Percentiles rank a stretch among this genome's conserved stretches.
Evolutionary conservation across 2,329 filamentous ascomycete species (phyloP).

Genomic region (Colletotrichum falcatum): DNA sequence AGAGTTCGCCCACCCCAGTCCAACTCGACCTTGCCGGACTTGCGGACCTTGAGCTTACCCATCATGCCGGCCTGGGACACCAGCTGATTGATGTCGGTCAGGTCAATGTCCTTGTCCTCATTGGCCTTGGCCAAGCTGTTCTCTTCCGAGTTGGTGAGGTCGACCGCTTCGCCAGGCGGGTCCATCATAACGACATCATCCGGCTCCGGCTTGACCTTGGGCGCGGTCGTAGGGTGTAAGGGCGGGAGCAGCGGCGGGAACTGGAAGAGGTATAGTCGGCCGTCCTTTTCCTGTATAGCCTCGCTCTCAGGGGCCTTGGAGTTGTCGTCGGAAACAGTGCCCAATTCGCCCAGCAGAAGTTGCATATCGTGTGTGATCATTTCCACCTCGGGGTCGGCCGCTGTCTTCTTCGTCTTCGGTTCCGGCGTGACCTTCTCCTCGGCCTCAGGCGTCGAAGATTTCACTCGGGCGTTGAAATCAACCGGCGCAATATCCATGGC

Average conservation of each 20-base stretch:
- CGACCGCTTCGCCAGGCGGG: conserved; percentile 51
- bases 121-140: conserved; percentile 44
- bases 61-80: conserved; percentile 67
- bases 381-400: conserved; percentile 53
- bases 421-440: conserved; percentile 44
- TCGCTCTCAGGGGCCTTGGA: conserved; percentile 43
- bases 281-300: conserved; percentile 50
- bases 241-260: conserved; percentile 72
- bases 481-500: conserved; percentile 54
- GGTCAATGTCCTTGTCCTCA: conserved; percentile 45
- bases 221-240: conserved; percentile 52
- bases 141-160: conserved; percentile 53
- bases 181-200: conserved; percentile 54
- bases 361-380: conserved; percentile 55
- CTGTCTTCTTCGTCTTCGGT: conserved; percentile 47
- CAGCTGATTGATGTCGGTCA: conserved; percentile 52
- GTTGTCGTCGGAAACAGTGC: conserved; percentile 47
- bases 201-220: conserved; percentile 58
- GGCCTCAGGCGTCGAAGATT: conserved; percentile 44
- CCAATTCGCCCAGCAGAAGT: conserved; percentile 58
- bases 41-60: conserved; percentile 70
- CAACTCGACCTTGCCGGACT: conserved; percentile 71
- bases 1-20: conserved; percentile 71
- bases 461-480: conserved; percentile 54
- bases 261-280: conserved; percentile 73